Percentiles rank a stretch among this genome's conserved stretches.
Evolutionary conservation across 306 rosid genomes (phyloP).

Genomic region (Begonia masoniana): DNA sequence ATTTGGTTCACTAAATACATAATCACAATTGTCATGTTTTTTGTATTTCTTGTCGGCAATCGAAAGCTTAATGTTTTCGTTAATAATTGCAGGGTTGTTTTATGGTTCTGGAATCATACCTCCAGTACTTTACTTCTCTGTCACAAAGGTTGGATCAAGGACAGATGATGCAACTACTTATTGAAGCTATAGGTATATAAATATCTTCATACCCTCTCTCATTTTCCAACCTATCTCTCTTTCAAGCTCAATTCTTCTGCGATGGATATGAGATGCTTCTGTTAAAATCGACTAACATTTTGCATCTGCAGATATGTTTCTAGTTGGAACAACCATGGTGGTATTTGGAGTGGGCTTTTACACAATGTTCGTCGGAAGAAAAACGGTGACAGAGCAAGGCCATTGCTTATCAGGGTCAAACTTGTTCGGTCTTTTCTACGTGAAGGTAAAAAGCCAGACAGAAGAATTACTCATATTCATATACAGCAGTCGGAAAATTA

Average conservation of each 20-base stretch:
- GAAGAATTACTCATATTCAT: too few species aligned
- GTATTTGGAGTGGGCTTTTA: constrained; percentile 34
- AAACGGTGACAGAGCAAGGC: constrained; percentile 12
- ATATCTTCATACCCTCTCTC: too few species aligned
- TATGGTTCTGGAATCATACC: constrained; percentile 23
- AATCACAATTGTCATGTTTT: neutral
- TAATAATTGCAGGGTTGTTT: constrained; percentile 30
- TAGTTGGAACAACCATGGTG: constrained; percentile 40
- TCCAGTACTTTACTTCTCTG: constrained; percentile 27
- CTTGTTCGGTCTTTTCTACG: constrained; percentile 28
- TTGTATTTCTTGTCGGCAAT: too few species aligned
- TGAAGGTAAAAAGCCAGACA: constrained; percentile 21
- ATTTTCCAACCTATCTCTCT: neutral
- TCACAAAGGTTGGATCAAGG: constrained; percentile 25
- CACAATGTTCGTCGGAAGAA: constrained; percentile 29
- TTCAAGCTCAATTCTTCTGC: neutral
- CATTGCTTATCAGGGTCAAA: constrained; percentile 18
- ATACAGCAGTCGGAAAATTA: too few species aligned
- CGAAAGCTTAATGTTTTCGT: neutral
- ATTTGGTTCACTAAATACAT: neutral
- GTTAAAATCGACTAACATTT: neutral
- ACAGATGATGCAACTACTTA: constrained; percentile 26
- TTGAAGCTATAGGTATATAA: constrained; percentile 36
- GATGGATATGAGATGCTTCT: neutral
- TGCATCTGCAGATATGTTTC: constrained; percentile 31